Evolutionary conservation across 2,329 filamentous ascomycete species (phyloP).

Genomic region (Aspergillus fumigatiaffinis): DNA sequence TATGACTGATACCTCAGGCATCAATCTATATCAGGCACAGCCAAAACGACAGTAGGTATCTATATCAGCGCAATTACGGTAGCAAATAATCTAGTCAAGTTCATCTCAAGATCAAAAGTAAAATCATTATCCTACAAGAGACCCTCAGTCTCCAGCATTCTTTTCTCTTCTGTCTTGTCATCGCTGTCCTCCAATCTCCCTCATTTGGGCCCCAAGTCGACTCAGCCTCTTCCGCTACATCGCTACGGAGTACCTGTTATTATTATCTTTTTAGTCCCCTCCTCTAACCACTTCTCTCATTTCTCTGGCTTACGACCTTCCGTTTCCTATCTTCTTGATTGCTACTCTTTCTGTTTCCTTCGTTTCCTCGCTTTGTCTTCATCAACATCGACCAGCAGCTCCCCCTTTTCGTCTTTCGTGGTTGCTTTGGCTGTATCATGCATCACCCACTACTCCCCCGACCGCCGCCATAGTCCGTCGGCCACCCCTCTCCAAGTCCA

Average conservation of each 20-base stretch:
- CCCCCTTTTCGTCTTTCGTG: constrained; percentile 7
- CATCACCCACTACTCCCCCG: constrained; percentile 27
- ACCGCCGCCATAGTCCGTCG: constrained; percentile 32
- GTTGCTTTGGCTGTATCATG: constrained; percentile 23
- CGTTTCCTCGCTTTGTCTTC: not conserved
- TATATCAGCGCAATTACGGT: too few species aligned
- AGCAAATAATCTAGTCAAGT: not conserved
- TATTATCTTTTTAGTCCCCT: constrained; percentile 4
- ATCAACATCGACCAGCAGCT: constrained; percentile 5
- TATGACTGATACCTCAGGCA: not conserved
- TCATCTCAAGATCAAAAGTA: not conserved
- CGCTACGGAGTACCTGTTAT: not conserved
- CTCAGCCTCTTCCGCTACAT: not conserved
- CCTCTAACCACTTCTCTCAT: constrained; percentile 1
- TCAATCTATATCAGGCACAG: not conserved
- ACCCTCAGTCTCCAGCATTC: not conserved
- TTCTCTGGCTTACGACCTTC: constrained; percentile 5
- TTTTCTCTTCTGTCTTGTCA: not conserved
- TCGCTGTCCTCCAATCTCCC: not conserved
- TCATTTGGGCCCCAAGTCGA: not conserved
- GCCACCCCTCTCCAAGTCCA: constrained; percentile 12
- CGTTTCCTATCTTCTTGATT: not conserved
- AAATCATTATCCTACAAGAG: not conserved
- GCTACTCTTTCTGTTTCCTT: constrained; percentile 1
- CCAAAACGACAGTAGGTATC: not conserved